phyloP scores from a whole-genome alignment of 164 flowering plant genomes.

The Berberis vulgaris region DNA sequence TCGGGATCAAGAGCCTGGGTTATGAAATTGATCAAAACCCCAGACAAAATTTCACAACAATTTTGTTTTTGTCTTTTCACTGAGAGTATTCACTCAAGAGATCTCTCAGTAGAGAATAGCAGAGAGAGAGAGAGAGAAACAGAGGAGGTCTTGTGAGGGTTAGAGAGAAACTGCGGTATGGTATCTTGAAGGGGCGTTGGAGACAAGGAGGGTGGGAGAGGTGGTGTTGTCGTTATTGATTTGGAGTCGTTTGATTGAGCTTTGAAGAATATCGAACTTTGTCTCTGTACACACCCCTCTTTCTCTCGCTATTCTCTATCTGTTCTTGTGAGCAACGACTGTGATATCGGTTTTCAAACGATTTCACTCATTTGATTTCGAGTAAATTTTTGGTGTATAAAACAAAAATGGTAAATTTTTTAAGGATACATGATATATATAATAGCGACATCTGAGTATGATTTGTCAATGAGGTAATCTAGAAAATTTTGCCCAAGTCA shows the following conservation, averaged over 20 bases:
- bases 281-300: constrained; percentile 6
- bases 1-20: constrained; percentile 18
- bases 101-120: not conserved
- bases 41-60: constrained; percentile 12
- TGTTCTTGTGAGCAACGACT: not conserved
- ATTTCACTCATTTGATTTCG: too few relatives aligned
- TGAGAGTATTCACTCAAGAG: not conserved
- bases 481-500: not conserved
- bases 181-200: constrained; percentile 22
- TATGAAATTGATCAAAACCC: constrained; percentile 21
- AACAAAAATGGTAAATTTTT: too few relatives aligned
- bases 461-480: not conserved
- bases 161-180: constrained; percentile 10
- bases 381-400: too few relatives aligned
- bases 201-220: constrained; percentile 18
- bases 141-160: not conserved
- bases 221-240: constrained; percentile 28
- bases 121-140: not conserved
- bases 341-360: not conserved
- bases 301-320: not conserved
- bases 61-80: not conserved
- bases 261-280: constrained; percentile 40
- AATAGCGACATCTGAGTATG: too few relatives aligned
- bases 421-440: too few relatives aligned
- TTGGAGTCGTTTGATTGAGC: constrained; percentile 23